phyloP scores from a whole-genome alignment of 345 rosid species.

The Aquilaria sinensis region DNA sequence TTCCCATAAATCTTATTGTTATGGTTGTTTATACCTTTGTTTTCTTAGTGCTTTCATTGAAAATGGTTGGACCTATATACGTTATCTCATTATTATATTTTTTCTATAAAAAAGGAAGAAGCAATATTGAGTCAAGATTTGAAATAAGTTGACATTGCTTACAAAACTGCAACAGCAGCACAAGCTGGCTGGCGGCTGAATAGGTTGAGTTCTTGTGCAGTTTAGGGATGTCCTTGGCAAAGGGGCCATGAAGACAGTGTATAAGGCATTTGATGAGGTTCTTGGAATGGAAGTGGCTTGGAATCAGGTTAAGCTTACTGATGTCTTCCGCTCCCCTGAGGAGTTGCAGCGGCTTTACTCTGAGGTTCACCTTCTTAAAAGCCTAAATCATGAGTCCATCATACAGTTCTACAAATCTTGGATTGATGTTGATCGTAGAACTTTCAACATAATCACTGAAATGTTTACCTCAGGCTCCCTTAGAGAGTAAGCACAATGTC shows the following conservation, averaged over 20 bases:
- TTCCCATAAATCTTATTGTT: too few relatives aligned
- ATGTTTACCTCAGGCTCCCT: slow-evolving; percentile 93
- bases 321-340: slow-evolving; percentile 68
- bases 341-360: slow-evolving; percentile 82
- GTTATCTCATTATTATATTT: too few relatives aligned
- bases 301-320: slow-evolving; percentile 81
- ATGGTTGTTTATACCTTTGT: too few relatives aligned
- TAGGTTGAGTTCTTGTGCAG: slow-evolving; percentile 27
- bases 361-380: slow-evolving; percentile 88
- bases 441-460: slow-evolving; percentile 94
- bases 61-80: too few relatives aligned
- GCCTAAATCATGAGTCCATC: slow-evolving; percentile 68
- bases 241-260: slow-evolving; percentile 97
- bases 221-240: slow-evolving; percentile 74
- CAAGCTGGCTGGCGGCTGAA: too few relatives aligned
- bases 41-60: too few relatives aligned
- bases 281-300: slow-evolving; percentile 95
- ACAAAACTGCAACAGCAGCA: too few relatives aligned
- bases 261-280: slow-evolving; percentile 79
- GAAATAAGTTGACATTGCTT: too few relatives aligned
- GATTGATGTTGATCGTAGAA: slow-evolving; percentile 66
- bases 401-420: slow-evolving; percentile 65
- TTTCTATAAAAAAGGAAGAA: too few relatives aligned
- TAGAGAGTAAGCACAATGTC: slow-evolving; percentile 39
- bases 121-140: too few relatives aligned